Evolutionary conservation across 495 filamentous ascomycete genomes (phyloP).

Genomic region (Neurospora sp.): DNA sequence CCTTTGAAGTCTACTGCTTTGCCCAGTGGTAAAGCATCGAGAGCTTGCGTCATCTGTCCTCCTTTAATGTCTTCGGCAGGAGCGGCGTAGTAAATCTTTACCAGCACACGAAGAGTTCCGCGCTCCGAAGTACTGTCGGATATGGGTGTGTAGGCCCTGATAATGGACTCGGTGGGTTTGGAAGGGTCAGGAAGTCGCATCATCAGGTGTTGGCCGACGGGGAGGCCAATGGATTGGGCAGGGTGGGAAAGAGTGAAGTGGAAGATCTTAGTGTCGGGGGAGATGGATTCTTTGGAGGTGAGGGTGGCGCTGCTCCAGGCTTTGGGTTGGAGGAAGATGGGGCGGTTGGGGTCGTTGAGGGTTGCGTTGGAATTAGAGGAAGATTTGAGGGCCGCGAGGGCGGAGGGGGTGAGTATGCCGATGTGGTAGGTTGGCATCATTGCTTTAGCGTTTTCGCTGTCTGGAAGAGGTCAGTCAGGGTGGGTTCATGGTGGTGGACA

Average conservation of each 20-base stretch:
- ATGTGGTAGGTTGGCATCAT: slow-evolving; percentile 92
- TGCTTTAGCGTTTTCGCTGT: slow-evolving; percentile 81
- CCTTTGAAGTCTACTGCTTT: slow-evolving; percentile 79
- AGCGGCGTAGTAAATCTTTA: slow-evolving; percentile 78
- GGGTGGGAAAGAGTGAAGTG: slow-evolving; percentile 68
- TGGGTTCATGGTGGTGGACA: background rate
- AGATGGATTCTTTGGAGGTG: slow-evolving; percentile 52
- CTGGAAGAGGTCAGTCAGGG: slow-evolving; percentile 30
- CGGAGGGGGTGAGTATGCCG: slow-evolving; percentile 70
- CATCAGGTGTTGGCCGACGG: slow-evolving; percentile 84
- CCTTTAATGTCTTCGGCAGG: slow-evolving; percentile 36
- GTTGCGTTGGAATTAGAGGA: slow-evolving; percentile 32
- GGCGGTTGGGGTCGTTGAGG: slow-evolving; percentile 54
- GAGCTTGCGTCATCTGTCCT: slow-evolving; percentile 76
- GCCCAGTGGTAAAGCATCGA: slow-evolving; percentile 63
- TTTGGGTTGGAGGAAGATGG: slow-evolving; percentile 64
- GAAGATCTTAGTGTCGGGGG: slow-evolving; percentile 77
- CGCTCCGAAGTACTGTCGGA: slow-evolving; percentile 44
- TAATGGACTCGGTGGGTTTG: slow-evolving; percentile 54
- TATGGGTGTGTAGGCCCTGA: slow-evolving; percentile 84
- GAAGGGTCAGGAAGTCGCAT: slow-evolving; percentile 66
- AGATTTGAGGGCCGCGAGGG: slow-evolving; percentile 51
- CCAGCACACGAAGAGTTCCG: slow-evolving; percentile 61
- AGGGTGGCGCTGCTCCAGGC: slow-evolving; percentile 63
- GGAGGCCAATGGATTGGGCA: slow-evolving; percentile 64